These are phyloP conservation scores for Metschnikowia kunwiensis DNA, from an alignment of 805 yeast genomes.

Conservation along the genomic window DNA sequence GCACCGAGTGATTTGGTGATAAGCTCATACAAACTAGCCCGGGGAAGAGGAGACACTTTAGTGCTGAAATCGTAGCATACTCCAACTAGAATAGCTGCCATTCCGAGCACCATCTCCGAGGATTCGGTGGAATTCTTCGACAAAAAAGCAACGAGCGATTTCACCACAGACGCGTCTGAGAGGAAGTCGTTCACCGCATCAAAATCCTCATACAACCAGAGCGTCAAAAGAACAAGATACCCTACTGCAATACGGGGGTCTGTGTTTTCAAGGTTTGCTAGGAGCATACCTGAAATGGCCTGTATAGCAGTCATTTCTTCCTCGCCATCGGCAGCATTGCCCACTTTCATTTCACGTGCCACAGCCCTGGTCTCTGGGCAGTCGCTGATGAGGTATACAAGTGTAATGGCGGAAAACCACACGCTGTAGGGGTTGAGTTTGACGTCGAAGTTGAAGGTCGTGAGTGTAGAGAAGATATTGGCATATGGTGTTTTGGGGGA, in stretches of 20 bases:
- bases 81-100: slow-evolving; percentile 71
- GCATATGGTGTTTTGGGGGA: slow-evolving; percentile 36
- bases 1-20: slow-evolving; percentile 73
- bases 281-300: slow-evolving; percentile 70
- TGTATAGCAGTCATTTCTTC: slow-evolving; percentile 69
- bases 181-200: slow-evolving; percentile 74
- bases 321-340: slow-evolving; percentile 60
- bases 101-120: slow-evolving; percentile 61
- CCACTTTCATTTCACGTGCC: slow-evolving; percentile 50
- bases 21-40: slow-evolving; percentile 59
- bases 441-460: slow-evolving; percentile 64
- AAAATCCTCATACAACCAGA: slow-evolving; percentile 77
- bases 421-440: slow-evolving; percentile 80
- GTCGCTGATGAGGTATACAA: slow-evolving; percentile 61
- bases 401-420: slow-evolving; percentile 76
- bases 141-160: slow-evolving; percentile 64
- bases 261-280: slow-evolving; percentile 53
- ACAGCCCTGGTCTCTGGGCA: slow-evolving; percentile 46
- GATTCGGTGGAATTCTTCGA: slow-evolving; percentile 46
- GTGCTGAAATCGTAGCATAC: slow-evolving; percentile 74
- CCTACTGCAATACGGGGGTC: slow-evolving; percentile 80
- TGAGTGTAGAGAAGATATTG: slow-evolving; percentile 65
- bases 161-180: slow-evolving; percentile 61
- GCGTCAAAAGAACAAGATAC: slow-evolving; percentile 67
- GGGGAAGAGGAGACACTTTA: slow-evolving; percentile 55